phyloP scores from a whole-genome alignment of 2,329 filamentous ascomycete species.

The Fusarium sacchari region DNA sequence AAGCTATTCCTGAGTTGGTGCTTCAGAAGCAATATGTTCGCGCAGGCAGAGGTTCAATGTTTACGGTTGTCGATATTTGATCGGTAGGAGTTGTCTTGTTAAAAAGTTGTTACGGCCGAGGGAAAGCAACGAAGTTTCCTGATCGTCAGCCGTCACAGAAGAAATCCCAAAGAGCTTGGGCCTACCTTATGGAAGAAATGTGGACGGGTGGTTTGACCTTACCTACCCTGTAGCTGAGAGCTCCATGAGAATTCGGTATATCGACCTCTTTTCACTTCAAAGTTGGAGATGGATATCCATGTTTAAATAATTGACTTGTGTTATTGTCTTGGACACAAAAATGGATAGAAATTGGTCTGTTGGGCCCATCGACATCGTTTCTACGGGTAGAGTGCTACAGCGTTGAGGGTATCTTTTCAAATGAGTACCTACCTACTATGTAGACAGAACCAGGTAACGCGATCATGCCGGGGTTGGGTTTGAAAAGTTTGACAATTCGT shows the following conservation, averaged over 20 bases:
- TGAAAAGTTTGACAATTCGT: background rate
- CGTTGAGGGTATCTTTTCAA: background rate
- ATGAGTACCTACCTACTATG: background rate
- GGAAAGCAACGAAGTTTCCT: background rate
- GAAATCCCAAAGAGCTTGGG: conserved; percentile 25
- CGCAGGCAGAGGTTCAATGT: no score
- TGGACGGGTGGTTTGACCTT: background rate
- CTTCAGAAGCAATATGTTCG: background rate
- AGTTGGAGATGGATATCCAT: background rate
- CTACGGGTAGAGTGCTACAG: no score
- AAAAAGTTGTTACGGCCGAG: background rate
- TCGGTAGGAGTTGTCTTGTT: background rate
- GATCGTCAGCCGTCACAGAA: background rate
- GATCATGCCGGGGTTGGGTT: background rate
- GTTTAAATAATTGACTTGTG: background rate
- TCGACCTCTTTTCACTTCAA: background rate
- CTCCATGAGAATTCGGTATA: background rate
- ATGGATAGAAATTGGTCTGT: no score
- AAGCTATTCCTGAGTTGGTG: no score
- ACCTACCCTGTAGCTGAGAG: conserved; percentile 16
- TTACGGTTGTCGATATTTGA: background rate
- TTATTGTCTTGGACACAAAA: background rate
- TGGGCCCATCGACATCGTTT: background rate
- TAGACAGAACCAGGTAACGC: background rate
- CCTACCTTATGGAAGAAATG: background rate